phyloP scores from a whole-genome alignment of 306 rosid genomes.

The Trifolium pratense region DNA sequence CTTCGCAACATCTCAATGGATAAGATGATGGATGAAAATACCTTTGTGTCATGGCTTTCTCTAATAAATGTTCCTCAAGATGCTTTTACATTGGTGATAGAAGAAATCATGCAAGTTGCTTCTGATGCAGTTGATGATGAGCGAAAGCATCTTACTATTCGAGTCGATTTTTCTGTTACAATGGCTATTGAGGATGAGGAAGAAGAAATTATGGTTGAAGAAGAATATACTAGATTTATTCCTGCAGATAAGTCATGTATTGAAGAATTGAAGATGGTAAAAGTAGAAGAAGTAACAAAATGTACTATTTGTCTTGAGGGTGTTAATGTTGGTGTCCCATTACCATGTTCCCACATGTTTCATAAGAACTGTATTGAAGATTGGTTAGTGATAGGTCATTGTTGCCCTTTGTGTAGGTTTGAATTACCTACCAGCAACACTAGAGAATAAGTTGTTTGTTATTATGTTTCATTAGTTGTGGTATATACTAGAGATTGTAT shows the following conservation, averaged over 20 bases:
- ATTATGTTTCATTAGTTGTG: no score
- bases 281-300: neutral
- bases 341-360: conserved; percentile 20
- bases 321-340: conserved; percentile 1
- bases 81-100: no score
- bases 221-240: neutral
- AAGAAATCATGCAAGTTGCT: no score
- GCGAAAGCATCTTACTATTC: no score
- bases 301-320: conserved; percentile 9
- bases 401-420: conserved; percentile 28
- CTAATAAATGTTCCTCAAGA: no score
- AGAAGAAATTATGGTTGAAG: neutral
- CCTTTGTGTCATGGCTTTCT: no score
- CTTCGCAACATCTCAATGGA: no score
- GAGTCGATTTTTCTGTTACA: no score
- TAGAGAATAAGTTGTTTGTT: neutral
- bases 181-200: no score
- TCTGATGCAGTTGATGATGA: no score
- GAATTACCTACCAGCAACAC: neutral
- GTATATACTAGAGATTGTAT: no score
- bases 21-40: no score
- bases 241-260: neutral
- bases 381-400: neutral
- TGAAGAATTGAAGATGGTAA: conserved; percentile 3
- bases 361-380: neutral